Conservation (phyloP, 441 rosid species). For the Theobroma grandiflorum region DNA sequence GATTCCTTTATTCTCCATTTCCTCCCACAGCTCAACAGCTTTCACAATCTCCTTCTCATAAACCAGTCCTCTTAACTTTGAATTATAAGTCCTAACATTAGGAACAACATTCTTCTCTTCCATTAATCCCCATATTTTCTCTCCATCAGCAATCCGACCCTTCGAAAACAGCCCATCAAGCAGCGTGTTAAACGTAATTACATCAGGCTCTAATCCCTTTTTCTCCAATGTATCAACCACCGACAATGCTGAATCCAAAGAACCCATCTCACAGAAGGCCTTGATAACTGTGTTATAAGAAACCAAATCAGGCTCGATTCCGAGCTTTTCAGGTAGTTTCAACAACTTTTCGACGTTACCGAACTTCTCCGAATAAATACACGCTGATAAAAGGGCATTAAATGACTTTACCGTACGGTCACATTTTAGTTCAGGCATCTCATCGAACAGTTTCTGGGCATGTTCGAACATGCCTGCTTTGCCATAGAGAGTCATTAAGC, state of each 20-base stretch:
- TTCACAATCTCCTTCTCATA: conserved; percentile 50
- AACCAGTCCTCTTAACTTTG: conserved; percentile 58
- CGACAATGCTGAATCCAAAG: conserved; percentile 45
- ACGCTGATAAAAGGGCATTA: conserved; percentile 67
- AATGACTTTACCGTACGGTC: conserved; percentile 60
- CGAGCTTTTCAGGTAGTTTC: conserved; percentile 55
- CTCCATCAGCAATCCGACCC: conserved; percentile 56
- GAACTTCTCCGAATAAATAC: conserved; percentile 50
- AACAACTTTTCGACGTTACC: conserved; percentile 46
- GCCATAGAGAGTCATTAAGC: conserved; percentile 52
- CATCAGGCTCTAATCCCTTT: conserved; percentile 54
- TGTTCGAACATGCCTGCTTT: conserved; percentile 63
- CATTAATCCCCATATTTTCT: conserved; percentile 68
- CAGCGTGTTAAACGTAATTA: conserved; percentile 61
- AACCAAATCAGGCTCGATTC: conserved; percentile 51
- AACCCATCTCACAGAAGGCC: conserved; percentile 60
- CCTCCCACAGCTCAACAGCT: conserved; percentile 45
- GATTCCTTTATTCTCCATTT: conserved; percentile 51
- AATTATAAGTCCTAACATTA: conserved; percentile 60
- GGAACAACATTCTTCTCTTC: conserved; percentile 54
- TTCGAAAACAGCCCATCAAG: conserved; percentile 52
- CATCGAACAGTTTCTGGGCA: conserved; percentile 73
- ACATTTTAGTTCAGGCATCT: conserved; percentile 69
- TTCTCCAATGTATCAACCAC: conserved; percentile 55
- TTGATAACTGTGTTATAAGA: conserved; percentile 64